These are phyloP conservation scores for Penicillium bovifimosum DNA, from an alignment of 495 filamentous ascomycete species.

Conservation along the genomic window DNA sequence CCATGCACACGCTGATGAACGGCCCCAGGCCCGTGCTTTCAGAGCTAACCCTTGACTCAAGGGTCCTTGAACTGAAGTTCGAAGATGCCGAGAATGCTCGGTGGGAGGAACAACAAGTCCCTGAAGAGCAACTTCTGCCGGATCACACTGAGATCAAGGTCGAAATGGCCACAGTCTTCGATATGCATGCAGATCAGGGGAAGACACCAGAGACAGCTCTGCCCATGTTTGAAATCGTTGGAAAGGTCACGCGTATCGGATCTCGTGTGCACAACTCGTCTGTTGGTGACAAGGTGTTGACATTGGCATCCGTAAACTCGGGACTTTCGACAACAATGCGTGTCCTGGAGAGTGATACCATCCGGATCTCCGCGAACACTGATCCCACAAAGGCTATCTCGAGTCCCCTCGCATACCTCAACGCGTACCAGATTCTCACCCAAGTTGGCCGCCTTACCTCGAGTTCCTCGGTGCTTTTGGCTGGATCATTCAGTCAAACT, in stretches of 20 bases:
- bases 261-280: constrained; percentile 11
- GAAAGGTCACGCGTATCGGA: constrained; percentile 13
- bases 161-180: constrained; percentile 14
- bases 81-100: constrained; percentile 6
- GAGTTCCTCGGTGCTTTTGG: constrained; percentile 14
- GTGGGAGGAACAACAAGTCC: constrained; percentile 13
- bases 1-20: constrained; percentile 17
- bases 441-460: constrained; percentile 9
- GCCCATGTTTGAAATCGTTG: constrained; percentile 15
- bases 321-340: constrained; percentile 12
- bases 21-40: constrained; percentile 15
- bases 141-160: constrained; percentile 17
- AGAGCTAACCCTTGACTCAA: constrained; percentile 4
- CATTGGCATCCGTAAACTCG: constrained; percentile 3
- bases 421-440: constrained; percentile 14
- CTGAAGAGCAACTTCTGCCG: not conserved
- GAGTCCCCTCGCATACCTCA: constrained; percentile 14
- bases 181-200: constrained; percentile 1
- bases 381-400: constrained; percentile 11
- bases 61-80: constrained; percentile 12
- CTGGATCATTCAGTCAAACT: constrained; percentile 15
- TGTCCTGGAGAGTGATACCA: constrained; percentile 10
- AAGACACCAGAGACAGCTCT: constrained; percentile 14
- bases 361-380: constrained; percentile 11
- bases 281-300: constrained; percentile 17